These are phyloP conservation scores for Cercophora sp. DNA, from an alignment of 495 filamentous ascomycete genomes.

Conservation along the genomic window DNA sequence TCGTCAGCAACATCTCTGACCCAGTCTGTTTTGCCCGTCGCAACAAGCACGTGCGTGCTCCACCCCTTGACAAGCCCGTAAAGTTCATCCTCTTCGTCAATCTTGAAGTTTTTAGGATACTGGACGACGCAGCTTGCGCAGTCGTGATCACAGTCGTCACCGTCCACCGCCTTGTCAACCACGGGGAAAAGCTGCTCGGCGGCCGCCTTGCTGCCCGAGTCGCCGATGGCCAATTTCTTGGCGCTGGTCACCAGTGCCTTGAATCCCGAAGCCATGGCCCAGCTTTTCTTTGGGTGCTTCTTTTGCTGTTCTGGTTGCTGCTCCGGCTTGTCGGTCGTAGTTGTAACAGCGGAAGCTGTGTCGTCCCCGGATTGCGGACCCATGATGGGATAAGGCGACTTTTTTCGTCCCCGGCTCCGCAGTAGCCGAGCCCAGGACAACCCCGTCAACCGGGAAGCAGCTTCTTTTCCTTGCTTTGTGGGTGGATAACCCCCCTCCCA, in stretches of 20 bases:
- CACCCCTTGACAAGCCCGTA: slow-evolving; percentile 88
- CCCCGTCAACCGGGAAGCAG: no score
- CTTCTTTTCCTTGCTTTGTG: no score
- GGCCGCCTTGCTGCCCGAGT: slow-evolving; percentile 63
- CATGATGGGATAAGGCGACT: not conserved
- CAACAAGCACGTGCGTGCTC: slow-evolving; percentile 85
- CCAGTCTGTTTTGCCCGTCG: slow-evolving; percentile 95
- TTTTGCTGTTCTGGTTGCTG: not conserved
- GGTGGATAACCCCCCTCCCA: no score
- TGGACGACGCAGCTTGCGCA: slow-evolving; percentile 77
- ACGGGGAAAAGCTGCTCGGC: slow-evolving; percentile 58
- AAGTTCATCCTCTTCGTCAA: slow-evolving; percentile 73
- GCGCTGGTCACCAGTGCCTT: slow-evolving; percentile 42
- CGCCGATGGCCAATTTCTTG: slow-evolving; percentile 53
- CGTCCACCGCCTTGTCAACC: slow-evolving; percentile 69
- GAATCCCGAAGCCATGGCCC: slow-evolving; percentile 20
- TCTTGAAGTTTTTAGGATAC: slow-evolving; percentile 65
- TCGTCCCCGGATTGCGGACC: not conserved
- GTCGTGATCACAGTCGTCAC: slow-evolving; percentile 85
- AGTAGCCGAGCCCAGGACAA: no score
- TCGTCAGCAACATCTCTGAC: slow-evolving; percentile 85
- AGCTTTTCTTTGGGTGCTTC: slow-evolving; percentile 1
- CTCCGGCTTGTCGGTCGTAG: not conserved
- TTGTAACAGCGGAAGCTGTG: not conserved
- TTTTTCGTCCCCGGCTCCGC: not conserved